These are phyloP conservation scores for Tetradesmus obliquus DNA, from an alignment of 139 green algal species.

Conservation along the genomic window DNA sequence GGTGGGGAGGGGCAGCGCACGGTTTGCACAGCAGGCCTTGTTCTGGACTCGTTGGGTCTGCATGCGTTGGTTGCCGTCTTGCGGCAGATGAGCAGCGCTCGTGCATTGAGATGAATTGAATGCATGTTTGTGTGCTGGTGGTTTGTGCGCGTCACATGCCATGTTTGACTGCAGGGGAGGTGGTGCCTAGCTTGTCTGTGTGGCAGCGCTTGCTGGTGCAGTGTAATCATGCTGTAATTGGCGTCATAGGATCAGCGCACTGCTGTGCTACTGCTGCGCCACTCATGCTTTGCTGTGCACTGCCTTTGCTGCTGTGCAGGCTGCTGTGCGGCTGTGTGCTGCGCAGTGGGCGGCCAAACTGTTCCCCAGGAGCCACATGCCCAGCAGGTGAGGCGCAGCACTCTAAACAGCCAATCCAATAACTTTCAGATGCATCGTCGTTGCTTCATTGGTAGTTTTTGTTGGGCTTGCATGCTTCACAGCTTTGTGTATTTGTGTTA, in stretches of 20 bases:
- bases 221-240: no score
- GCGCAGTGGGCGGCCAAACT: conserved; percentile 86
- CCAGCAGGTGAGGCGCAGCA: conserved; percentile 68
- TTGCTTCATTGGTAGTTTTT: no score
- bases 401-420: neutral
- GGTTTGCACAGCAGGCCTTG: no score
- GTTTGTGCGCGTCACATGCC: neutral
- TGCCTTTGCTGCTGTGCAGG: conserved; percentile 33
- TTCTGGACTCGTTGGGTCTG: no score
- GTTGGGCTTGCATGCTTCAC: no score
- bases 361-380: conserved; percentile 78
- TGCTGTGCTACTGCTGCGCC: neutral
- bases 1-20: no score
- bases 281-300: no score
- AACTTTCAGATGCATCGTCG: no score
- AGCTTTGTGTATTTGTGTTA: no score
- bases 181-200: no score
- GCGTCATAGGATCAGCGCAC: neutral
- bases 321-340: conserved; percentile 71
- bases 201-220: no score
- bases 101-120: neutral
- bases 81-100: neutral
- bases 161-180: neutral
- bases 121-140: neutral
- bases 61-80: no score